phyloP scores from a whole-genome alignment of 1,284 basidiomycete species.

The Singerocomus inundabilis region DNA sequence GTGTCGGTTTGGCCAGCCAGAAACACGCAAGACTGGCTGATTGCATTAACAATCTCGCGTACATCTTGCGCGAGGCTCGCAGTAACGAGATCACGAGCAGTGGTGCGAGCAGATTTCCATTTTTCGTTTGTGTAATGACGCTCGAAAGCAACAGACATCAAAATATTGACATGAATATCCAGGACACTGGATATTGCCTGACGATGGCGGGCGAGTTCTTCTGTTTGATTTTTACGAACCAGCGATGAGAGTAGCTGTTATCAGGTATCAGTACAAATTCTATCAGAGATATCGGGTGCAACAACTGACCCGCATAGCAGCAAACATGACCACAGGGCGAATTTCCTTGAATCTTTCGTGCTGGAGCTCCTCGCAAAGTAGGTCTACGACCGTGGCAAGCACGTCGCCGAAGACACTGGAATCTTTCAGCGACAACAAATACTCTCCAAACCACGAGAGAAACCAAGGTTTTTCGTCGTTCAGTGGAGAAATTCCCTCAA shows the following conservation, averaged over 20 bases:
- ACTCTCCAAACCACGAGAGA: constrained; percentile 57
- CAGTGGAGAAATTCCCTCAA: constrained; percentile 40
- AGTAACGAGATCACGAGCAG: constrained; percentile 47
- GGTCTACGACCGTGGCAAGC: constrained; percentile 67
- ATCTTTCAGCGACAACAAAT: constrained; percentile 53
- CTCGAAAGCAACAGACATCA: constrained; percentile 63
- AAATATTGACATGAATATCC: constrained; percentile 55
- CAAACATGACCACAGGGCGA: constrained; percentile 57
- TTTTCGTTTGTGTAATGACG: constrained; percentile 40
- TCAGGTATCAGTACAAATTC: constrained; percentile 16
- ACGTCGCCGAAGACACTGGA: constrained; percentile 57
- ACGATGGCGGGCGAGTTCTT: constrained; percentile 32
- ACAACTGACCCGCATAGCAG: constrained; percentile 59
- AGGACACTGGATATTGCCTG: constrained; percentile 42
- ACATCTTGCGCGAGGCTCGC: constrained; percentile 46
- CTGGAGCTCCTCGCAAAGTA: constrained; percentile 76
- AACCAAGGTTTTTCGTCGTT: constrained; percentile 42
- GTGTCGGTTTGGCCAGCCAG: constrained; percentile 33
- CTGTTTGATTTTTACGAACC: constrained; percentile 34
- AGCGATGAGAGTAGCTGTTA: constrained; percentile 28
- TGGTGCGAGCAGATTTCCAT: constrained; percentile 51
- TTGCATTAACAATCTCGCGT: constrained; percentile 38
- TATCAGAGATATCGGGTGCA: neutral
- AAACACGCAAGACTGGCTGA: constrained; percentile 40
- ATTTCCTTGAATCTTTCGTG: constrained; percentile 64